phyloP scores from a whole-genome alignment of 768 basidiomycete genomes.

The Russula foetens region DNA sequence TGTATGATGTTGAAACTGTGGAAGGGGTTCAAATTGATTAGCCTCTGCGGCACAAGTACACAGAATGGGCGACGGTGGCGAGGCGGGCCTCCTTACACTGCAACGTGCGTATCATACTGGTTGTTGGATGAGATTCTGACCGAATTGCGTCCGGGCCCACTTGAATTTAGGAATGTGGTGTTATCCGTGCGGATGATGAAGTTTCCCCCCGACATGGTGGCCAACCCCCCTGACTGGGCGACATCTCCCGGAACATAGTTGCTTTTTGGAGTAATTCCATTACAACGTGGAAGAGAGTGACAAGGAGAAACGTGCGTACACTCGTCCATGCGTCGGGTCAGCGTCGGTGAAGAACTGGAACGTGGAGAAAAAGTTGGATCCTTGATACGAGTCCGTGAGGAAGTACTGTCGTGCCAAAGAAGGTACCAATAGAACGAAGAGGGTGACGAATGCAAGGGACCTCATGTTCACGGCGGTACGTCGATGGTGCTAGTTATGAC shows the following conservation, averaged over 20 bases:
- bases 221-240: constrained; percentile 1
- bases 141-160: constrained; percentile 15
- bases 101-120: constrained; percentile 20
- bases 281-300: not conserved
- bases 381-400: constrained; percentile 9
- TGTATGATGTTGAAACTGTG: constrained; percentile 43
- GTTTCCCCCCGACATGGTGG: constrained; percentile 5
- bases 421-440: not conserved
- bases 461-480: not conserved
- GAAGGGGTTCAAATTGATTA: not conserved
- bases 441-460: not conserved
- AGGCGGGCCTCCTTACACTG: constrained; percentile 35
- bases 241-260: constrained; percentile 7
- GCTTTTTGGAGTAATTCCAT: not conserved
- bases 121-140: constrained; percentile 12
- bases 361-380: constrained; percentile 1
- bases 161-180: not conserved
- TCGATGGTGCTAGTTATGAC: not conserved
- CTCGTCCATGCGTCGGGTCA: constrained; percentile 16
- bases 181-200: constrained; percentile 7
- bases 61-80: not conserved
- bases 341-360: constrained; percentile 13
- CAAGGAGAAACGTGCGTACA: not conserved
- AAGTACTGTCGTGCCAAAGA: not conserved
- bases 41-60: constrained; percentile 7